Conservation (phyloP, 2,329 filamentous ascomycete genomes). For the Xylariaceae sp. region DNA sequence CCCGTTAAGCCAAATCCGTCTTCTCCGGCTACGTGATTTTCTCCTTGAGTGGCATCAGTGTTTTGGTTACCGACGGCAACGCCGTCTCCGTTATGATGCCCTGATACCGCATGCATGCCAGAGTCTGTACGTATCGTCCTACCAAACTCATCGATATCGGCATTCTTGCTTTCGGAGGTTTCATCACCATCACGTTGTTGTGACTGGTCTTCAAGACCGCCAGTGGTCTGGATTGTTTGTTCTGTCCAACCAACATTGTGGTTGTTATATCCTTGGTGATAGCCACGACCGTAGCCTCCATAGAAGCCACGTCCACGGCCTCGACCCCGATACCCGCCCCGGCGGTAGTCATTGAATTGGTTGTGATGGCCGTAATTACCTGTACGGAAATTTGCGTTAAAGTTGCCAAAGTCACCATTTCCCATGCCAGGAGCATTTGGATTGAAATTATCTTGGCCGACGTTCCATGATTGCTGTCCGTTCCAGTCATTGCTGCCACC, state of each 20-base stretch:
- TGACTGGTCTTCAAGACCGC: slow-evolving; percentile 6
- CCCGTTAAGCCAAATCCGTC: too few species aligned
- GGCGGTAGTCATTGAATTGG: slow-evolving; percentile 74
- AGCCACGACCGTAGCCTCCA: slow-evolving; percentile 52
- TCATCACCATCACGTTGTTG: slow-evolving; percentile 2
- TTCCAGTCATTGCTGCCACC: slow-evolving; percentile 74
- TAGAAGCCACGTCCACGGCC: slow-evolving; percentile 56
- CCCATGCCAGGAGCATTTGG: slow-evolving; percentile 79
- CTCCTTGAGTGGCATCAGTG: slow-evolving; percentile 19
- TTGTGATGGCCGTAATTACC: slow-evolving; percentile 78
- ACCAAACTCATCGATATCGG: slow-evolving; percentile 38
- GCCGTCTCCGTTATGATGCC: slow-evolving; percentile 21
- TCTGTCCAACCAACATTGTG: slow-evolving; percentile 23
- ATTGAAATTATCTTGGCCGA: slow-evolving; percentile 86
- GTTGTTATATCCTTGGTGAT: slow-evolving; percentile 40
- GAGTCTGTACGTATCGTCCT: slow-evolving; percentile 28
- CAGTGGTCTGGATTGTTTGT: slow-evolving; percentile 15
- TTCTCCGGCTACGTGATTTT: slow-evolving; percentile 22
- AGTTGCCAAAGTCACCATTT: slow-evolving; percentile 74
- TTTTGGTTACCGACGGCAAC: slow-evolving; percentile 12
- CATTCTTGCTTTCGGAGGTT: slow-evolving; percentile 17
- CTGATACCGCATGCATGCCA: slow-evolving; percentile 17
- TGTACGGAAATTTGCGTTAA: slow-evolving; percentile 73
- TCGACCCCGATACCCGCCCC: slow-evolving; percentile 62
- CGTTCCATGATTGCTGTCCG: slow-evolving; percentile 77